phyloP scores from a whole-genome alignment of 116 monocot genomes.

The Trichopus zeylanicus region DNA sequence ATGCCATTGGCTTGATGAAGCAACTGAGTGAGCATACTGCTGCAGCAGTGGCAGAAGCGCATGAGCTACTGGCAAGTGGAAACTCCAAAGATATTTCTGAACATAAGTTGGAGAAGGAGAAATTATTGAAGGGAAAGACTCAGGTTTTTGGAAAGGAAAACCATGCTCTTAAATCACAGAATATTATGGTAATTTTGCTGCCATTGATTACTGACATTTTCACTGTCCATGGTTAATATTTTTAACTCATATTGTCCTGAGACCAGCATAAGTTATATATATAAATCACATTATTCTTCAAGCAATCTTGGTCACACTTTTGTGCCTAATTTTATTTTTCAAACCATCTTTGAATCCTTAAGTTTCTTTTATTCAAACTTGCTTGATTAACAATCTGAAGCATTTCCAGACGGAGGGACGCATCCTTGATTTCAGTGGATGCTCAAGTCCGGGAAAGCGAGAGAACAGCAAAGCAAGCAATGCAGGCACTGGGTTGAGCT shows the following conservation, averaged over 20 bases:
- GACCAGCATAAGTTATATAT: too few relatives aligned
- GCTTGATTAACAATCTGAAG: neutral
- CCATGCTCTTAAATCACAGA: neutral
- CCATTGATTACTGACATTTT: too few relatives aligned
- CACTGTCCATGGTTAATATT: neutral
- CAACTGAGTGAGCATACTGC: slow-evolving; percentile 63
- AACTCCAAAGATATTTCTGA: slow-evolving; percentile 8
- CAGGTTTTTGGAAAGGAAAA: neutral
- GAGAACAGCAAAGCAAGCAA: slow-evolving; percentile 7
- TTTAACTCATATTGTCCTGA: neutral
- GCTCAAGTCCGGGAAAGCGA: slow-evolving; percentile 23
- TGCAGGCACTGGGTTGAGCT: slow-evolving; percentile 7
- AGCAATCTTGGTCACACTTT: neutral
- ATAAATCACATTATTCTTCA: neutral
- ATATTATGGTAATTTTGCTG: neutral
- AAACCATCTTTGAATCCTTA: neutral
- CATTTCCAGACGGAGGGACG: slow-evolving; percentile 31
- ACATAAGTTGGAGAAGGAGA: neutral
- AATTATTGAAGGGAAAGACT: neutral
- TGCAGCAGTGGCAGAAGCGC: slow-evolving; percentile 50
- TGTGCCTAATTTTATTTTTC: neutral
- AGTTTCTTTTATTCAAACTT: neutral
- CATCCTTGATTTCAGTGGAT: slow-evolving; percentile 50
- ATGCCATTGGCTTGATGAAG: slow-evolving; percentile 71
- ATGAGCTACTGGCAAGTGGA: slow-evolving; percentile 47